Conservation (phyloP, 441 rosid species). For the Aquilaria agallochum region DNA sequence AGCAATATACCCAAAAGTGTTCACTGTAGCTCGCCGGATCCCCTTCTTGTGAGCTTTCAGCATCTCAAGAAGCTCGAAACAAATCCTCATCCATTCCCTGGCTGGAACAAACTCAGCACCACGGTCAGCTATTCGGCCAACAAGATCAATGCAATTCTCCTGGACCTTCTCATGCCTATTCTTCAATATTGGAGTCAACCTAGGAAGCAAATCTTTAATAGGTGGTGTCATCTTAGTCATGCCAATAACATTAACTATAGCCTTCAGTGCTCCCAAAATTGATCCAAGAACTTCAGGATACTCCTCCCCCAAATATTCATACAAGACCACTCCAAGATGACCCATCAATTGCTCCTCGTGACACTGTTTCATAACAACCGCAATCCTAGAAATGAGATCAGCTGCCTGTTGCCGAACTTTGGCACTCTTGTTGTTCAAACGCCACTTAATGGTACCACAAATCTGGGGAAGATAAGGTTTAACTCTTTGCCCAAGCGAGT, state of each 20-base stretch:
- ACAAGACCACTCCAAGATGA: conserved; percentile 95
- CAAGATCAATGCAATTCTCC: conserved; percentile 95
- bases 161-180: conserved; percentile 98
- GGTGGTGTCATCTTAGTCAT: conserved; percentile 99
- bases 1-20: conserved; percentile 95
- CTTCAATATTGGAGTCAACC: conserved; percentile 95
- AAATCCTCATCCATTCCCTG: conserved; percentile 97
- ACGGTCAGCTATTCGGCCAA: conserved; percentile 96
- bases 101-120: conserved; percentile 99
- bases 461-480: conserved; percentile 99
- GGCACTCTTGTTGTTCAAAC: conserved; percentile 96
- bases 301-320: conserved; percentile 95
- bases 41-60: conserved; percentile 99
- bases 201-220: conserved; percentile 94
- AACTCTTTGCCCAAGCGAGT: conserved; percentile 92
- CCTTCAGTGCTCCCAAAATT: conserved; percentile 93
- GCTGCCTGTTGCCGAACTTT: conserved; percentile 99
- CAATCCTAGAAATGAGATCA: conserved; percentile 92
- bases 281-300: conserved; percentile 98
- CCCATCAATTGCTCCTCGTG: conserved; percentile 99
- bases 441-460: conserved; percentile 99
- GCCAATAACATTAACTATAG: conserved; percentile 95
- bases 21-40: conserved; percentile 90
- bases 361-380: conserved; percentile 97
- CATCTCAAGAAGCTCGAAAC: conserved; percentile 98